Base-by-base conservation (phyloP, 1,284 basidiomycete genomes). In the Austroboletus novae-zelandiae region DNA sequence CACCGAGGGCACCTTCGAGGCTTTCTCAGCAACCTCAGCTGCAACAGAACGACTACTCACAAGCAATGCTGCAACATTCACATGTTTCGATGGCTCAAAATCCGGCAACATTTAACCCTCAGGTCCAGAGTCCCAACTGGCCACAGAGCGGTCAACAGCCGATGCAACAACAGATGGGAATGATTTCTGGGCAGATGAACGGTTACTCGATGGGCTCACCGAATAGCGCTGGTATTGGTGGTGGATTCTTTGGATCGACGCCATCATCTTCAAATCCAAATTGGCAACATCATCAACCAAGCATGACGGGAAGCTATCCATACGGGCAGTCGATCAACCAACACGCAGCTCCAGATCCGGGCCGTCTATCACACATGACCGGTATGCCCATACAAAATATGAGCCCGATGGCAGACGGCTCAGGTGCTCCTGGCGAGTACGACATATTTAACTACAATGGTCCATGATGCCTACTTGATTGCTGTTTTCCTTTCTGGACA, bases 391-490 rank as follows among this genome's bases (percentile, higher is more conserved):
- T 65, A 40, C 64, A 72, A 67, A 71, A 73, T 60, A 66, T 67
- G 53, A 64, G 57, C 44, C 66, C 64, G 42, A 57, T 67, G 41
- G 55, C 54, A 50, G 72, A 74, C 45, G 59, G 61, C 47, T 50
- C 63, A 43, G 55, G 56, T 43, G 45, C 52, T 50, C 50, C 60
- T 36, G 63, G 61, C 55, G 78, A 79, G 48, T 76, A 76, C 59
- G 77, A 78, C 55, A 57, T 76, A 53, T 78, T 80, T 59, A 77
- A 72, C 60, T 80, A 79, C 74, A 69, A 64, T 39, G 64, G 67
- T 52, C 67, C 69, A 68, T 71, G 66, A 65, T 57, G 44, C 55
- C 52, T 54, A 42, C 44, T 45, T 43, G 45, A 46, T 43, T 40
- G 27, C 46, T 31, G 27, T 57, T 47, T 53, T 34, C 37, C 45